Base-by-base conservation (phyloP, 768 basidiomycete species). In the Pulveroboletus sp. region DNA sequence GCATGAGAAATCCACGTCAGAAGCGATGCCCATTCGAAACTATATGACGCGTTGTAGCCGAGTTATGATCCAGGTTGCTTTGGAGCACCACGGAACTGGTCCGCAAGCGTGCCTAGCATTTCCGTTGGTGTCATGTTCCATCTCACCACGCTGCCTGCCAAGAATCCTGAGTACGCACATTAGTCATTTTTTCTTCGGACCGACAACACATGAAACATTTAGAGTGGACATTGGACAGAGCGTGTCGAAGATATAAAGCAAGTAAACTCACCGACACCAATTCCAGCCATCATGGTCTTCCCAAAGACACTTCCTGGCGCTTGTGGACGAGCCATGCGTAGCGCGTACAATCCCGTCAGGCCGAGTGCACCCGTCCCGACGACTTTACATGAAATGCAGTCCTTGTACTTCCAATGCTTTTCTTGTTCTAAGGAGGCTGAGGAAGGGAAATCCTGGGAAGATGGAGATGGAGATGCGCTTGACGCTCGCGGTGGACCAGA, bases 301-400 rank as follows among this genome's bases (percentile, higher is more conserved):
- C 85, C 84, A 23, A 74, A 60, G 5, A 74, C 64, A 2, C 78
- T 80, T 6, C 86, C 85, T 8, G 81, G 84, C 11, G 82, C 82
- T 36, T 72, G 72, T 21, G 75, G 73, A 40, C 87, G 80, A 23
- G 85, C 77, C 71, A 79, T 76, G 63, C 76, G 75, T 23, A 90
- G 65, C 2, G 87, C 85, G 60, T 90, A 88, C 21, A 82, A 52
- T 6, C 88, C 87, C 5, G 81, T 76, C 5, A 76, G 76, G 19
- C 75, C 79, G 6, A 89, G 75, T 2, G 82, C 80, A 25, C 72
- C 80, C 0, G 85, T 78, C 17, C 87, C 86, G 34, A 86, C 77
- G 45, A 89, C 69, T 35, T 79, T 78, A 63, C 88, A 90, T 1
- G 83, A 75, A n/a, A 86, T 58, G 51, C 87, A 90, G 35, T 88